Evolutionary conservation across 495 filamentous ascomycete species (phyloP), one percentile per base, ranked within the genome.

Genomic region (Penicillium daleae): DNA sequence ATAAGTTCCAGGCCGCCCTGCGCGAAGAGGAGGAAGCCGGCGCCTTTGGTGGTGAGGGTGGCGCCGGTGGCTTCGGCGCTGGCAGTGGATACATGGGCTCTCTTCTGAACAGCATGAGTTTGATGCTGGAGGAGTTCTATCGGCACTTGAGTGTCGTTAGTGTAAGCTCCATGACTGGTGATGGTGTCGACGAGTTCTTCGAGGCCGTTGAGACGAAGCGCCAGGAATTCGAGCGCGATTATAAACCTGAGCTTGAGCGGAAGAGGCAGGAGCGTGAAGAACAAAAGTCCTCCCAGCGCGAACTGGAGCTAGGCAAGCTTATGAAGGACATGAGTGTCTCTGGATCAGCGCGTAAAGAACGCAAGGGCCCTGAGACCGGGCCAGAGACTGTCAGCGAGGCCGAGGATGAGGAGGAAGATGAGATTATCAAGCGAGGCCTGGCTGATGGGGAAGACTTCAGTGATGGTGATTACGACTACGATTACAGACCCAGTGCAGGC

Each of bases 121-220:
- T 98, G 62, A 91, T 99, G 88, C 79, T 99, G 24, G 96, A 99
- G 66, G 95, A 99, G 74, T 99, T 99, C 72, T 99, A 99, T 72
- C 84, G 89, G 12, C 92, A 97, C 69, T 80, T 99, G 10, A 94
- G 86, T 72, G 87, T 99, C 19, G 93, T 98, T 1, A 92, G 90
- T 6, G 95, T 99, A 12, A 95, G 91, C 63, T 90, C 93, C 21
- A 93, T 97, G 87, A 94, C 93, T 0, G 95, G 95, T 10, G 86
- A 90, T 2, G 96, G 95, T 7, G 85, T 99, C 49, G 90, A 93
- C 39, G 91, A 93, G 39, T 99, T 99, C 76, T 97, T 99, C 72
- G 82, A 87, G 29, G 92, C 92, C 0, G 95, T 99, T 0, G 76
- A 88, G 60, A 85, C 87, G 59, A 99, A 99, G 78, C 87, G 89